These are phyloP conservation scores for Physaria fendleri DNA, from an alignment of 345 rosid species.

Conservation along the genomic window DNA sequence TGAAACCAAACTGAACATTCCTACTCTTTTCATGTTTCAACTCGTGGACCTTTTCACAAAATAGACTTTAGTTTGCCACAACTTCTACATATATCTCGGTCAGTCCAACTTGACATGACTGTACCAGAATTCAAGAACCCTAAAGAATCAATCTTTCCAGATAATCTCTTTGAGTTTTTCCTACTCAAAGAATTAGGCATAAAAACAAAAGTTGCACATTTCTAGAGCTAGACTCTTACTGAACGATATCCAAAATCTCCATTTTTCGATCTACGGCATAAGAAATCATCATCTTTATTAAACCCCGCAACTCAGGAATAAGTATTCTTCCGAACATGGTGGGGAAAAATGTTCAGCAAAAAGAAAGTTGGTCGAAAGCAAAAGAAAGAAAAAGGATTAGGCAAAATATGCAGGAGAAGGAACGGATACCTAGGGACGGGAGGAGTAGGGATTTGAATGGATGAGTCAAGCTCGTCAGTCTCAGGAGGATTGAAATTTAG, in stretches of 20 bases:
- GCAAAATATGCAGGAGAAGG: background rate
- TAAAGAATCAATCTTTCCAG: background rate
- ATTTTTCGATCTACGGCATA: background rate
- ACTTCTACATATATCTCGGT: background rate
- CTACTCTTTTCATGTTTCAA: background rate
- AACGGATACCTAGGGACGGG: constrained; percentile 38
- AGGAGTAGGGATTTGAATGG: constrained; percentile 32
- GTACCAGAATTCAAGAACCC: background rate
- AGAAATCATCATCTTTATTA: background rate
- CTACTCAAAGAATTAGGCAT: background rate
- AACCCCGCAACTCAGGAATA: background rate
- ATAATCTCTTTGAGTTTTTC: background rate
- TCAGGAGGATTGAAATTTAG: constrained; percentile 87
- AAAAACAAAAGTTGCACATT: background rate
- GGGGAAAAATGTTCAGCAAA: background rate
- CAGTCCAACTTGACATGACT: background rate
- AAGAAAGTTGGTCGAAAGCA: background rate
- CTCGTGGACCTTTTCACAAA: background rate
- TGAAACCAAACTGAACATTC: background rate
- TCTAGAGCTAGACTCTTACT: background rate
- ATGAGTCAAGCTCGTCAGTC: constrained; percentile 44
- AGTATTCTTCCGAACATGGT: background rate
- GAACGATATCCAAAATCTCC: background rate
- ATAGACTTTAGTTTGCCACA: background rate
- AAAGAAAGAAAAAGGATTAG: background rate